These are phyloP conservation scores for Camelina sativa DNA, from an alignment of 345 rosid species.

Conservation along the genomic window DNA sequence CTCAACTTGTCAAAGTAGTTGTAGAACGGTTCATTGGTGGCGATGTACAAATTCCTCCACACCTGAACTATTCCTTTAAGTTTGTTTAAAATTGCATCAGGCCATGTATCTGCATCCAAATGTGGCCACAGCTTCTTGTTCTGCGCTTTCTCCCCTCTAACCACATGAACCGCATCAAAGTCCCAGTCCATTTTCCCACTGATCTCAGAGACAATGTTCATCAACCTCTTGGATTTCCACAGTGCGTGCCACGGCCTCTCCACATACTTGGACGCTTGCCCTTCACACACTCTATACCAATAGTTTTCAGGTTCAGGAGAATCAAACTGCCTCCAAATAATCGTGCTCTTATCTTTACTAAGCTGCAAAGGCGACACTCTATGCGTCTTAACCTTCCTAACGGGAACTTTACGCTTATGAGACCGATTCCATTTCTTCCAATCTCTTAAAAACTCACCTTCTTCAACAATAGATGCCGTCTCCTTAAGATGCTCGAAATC, in stretches of 20 bases:
- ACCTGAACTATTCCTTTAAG: slow-evolving; percentile 65
- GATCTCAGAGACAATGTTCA: slow-evolving; percentile 84
- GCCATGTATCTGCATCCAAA: slow-evolving; percentile 82
- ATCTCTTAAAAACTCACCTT: slow-evolving; percentile 71
- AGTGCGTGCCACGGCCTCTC: slow-evolving; percentile 85
- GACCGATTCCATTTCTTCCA: slow-evolving; percentile 87
- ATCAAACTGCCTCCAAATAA: slow-evolving; percentile 91
- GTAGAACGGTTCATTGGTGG: slow-evolving; percentile 85
- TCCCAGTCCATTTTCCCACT: slow-evolving; percentile 98
- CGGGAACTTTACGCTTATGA: slow-evolving; percentile 74
- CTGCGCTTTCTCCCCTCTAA: slow-evolving; percentile 87
- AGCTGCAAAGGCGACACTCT: slow-evolving; percentile 74
- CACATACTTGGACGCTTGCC: slow-evolving; percentile 69
- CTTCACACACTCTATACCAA: slow-evolving; percentile 96
- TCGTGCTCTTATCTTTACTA: slow-evolving; percentile 73
- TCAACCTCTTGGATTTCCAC: slow-evolving; percentile 95
- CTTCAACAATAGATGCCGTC: slow-evolving; percentile 73
- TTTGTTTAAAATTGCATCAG: slow-evolving; percentile 66
- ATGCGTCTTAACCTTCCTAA: slow-evolving; percentile 71
- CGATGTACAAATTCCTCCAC: slow-evolving; percentile 81
- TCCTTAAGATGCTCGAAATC: slow-evolving; percentile 94
- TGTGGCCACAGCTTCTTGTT: slow-evolving; percentile 91
- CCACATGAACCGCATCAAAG: slow-evolving; percentile 85
- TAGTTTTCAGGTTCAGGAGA: slow-evolving; percentile 85
- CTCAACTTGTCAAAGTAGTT: slow-evolving; percentile 90